phyloP scores from a whole-genome alignment of 2,329 filamentous ascomycete species.

The Sporothrix mexicana region DNA sequence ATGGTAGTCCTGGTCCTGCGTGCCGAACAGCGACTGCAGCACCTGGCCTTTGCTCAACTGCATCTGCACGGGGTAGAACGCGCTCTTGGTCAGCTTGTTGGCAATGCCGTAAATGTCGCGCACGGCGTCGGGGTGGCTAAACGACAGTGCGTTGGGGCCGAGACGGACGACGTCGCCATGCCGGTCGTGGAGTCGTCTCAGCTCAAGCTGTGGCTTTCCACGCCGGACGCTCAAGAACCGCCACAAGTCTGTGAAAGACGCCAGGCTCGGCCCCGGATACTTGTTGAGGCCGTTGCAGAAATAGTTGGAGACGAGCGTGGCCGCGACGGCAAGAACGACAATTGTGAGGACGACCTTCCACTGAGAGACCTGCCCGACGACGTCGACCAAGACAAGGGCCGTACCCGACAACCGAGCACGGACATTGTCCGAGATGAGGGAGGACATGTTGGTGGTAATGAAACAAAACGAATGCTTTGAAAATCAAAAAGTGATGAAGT shows the following conservation, averaged over 20 bases:
- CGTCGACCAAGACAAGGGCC: too few species aligned
- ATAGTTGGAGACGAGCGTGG: constrained; percentile 48
- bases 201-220: constrained; percentile 68
- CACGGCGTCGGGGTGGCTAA: constrained; percentile 72
- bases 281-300: constrained; percentile 65
- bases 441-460: too few species aligned
- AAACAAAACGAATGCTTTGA: too few species aligned
- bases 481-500: too few species aligned
- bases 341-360: constrained; percentile 40
- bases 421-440: too few species aligned
- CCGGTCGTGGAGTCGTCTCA: constrained; percentile 69
- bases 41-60: constrained; percentile 27
- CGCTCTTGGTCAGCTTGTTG: constrained; percentile 28
- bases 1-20: constrained; percentile 31
- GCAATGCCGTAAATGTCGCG: constrained; percentile 74
- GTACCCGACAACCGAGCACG: too few species aligned
- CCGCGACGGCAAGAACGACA: not conserved
- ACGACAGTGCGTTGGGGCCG: constrained; percentile 74
- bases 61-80: constrained; percentile 32
- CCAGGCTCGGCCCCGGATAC: constrained; percentile 73
- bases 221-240: constrained; percentile 70
- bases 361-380: too few species aligned
- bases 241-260: constrained; percentile 74
- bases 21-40: constrained; percentile 31
- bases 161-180: constrained; percentile 76